Evolutionary conservation across 2,329 filamentous ascomycete genomes (phyloP).

Genomic region (Sarocladium kiliense): DNA sequence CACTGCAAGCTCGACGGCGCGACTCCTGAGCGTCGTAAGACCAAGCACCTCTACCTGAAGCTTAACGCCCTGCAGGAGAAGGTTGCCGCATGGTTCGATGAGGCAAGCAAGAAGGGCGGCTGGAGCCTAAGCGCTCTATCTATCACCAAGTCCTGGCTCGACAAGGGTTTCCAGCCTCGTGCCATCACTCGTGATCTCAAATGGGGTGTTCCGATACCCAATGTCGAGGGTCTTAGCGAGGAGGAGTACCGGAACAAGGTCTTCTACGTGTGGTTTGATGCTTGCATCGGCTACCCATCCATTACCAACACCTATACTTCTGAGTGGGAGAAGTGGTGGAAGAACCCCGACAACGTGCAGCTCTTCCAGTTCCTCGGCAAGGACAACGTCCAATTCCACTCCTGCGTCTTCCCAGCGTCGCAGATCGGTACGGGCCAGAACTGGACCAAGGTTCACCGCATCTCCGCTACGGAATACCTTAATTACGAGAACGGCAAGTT

Average conservation of each 20-base stretch:
- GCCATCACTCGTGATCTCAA: slow-evolving; percentile 90
- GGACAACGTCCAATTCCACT: slow-evolving; percentile 60
- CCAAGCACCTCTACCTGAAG: slow-evolving; percentile 86
- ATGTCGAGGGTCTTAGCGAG: slow-evolving; percentile 43
- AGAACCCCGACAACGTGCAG: slow-evolving; percentile 78
- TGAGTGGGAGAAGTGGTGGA: slow-evolving; percentile 94
- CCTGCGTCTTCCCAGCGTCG: slow-evolving; percentile 84
- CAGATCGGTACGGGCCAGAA: slow-evolving; percentile 78
- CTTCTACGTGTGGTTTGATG: slow-evolving; percentile 91
- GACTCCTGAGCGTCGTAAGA: slow-evolving; percentile 71
- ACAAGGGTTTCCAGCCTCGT: slow-evolving; percentile 77
- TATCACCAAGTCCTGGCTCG: slow-evolving; percentile 77
- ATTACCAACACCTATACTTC: slow-evolving; percentile 88
- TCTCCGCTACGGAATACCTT: slow-evolving; percentile 82
- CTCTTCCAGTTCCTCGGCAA: slow-evolving; percentile 97
- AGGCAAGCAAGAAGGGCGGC: slow-evolving; percentile 65
- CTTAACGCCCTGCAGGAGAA: slow-evolving; percentile 77
- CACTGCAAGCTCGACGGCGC: slow-evolving; percentile 88
- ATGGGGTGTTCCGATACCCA: slow-evolving; percentile 67
- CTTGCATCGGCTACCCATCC: slow-evolving; percentile 90
- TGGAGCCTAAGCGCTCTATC: slow-evolving; percentile 72
- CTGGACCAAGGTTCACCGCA: slow-evolving; percentile 85
- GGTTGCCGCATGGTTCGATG: slow-evolving; percentile 72
- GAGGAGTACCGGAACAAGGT: slow-evolving; percentile 60
- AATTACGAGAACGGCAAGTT: slow-evolving; percentile 91